Evolutionary conservation across 441 rosid genomes (phyloP).

Genomic region (Gossypium schwendimanii): DNA sequence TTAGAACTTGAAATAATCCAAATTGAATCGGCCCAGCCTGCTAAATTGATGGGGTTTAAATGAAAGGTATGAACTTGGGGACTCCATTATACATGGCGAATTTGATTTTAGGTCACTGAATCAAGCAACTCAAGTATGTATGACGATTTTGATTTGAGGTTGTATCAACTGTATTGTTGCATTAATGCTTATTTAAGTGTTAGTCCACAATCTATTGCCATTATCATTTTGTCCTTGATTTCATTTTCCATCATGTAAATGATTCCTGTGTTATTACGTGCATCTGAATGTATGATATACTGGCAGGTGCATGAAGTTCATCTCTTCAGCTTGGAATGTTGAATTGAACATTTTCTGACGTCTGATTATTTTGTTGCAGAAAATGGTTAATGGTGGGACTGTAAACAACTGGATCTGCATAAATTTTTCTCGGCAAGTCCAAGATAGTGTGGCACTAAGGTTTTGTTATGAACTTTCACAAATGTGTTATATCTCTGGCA

Average conservation of each 20-base stretch:
- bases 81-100: neutral
- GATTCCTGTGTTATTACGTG: neutral
- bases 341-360: neutral
- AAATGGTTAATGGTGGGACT: slow-evolving; percentile 94
- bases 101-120: neutral
- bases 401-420: slow-evolving; percentile 84
- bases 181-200: neutral
- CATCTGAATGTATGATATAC: neutral
- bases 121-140: neutral
- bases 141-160: neutral
- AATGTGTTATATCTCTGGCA: slow-evolving; percentile 80
- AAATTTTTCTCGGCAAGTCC: slow-evolving; percentile 71
- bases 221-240: neutral
- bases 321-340: neutral
- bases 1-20: no score
- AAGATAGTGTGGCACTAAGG: slow-evolving; percentile 54
- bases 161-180: neutral
- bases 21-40: no score
- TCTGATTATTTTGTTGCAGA: slow-evolving; percentile 37
- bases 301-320: neutral
- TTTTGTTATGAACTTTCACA: slow-evolving; percentile 85
- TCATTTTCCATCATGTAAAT: neutral
- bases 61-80: neutral
- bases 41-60: no score
- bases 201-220: neutral